Conservation (phyloP, 2,329 filamentous ascomycete genomes). For the Fusarium sp. region DNA sequence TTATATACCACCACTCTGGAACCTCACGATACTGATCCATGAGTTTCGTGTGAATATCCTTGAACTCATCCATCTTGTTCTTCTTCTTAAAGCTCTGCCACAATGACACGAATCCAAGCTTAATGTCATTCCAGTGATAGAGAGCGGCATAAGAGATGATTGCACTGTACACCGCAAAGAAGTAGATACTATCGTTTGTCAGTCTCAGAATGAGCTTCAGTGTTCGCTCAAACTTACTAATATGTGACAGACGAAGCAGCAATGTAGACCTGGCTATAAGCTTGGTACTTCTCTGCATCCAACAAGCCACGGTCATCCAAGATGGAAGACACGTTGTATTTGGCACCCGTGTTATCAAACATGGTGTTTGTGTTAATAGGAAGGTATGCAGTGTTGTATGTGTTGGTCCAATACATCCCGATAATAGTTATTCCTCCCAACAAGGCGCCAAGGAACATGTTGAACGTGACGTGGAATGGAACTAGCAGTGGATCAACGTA, state of each 20-base stretch:
- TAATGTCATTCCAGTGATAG: constrained; percentile 54
- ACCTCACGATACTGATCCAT: constrained; percentile 62
- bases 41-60: constrained; percentile 58
- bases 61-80: constrained; percentile 43
- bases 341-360: constrained; percentile 59
- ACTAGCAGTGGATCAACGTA: constrained; percentile 42
- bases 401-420: constrained; percentile 60
- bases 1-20: constrained; percentile 62
- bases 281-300: constrained; percentile 53
- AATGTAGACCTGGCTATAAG: constrained; percentile 53
- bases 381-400: constrained; percentile 60
- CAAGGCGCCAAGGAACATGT: constrained; percentile 53
- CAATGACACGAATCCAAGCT: constrained; percentile 49
- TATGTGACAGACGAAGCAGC: constrained; percentile 41
- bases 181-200: constrained; percentile 19
- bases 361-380: constrained; percentile 63
- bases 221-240: constrained; percentile 5
- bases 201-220: fast-evolving
- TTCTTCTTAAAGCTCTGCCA: constrained; percentile 32
- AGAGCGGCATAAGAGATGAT: constrained; percentile 55
- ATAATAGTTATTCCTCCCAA: constrained; percentile 58
- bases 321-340: constrained; percentile 60
- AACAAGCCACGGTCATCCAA: constrained; percentile 55
- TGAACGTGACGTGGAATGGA: constrained; percentile 58
- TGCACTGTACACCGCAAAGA: constrained; percentile 50